These are phyloP conservation scores for Flaveria brownii DNA, from an alignment of 129 eudicot genomes.

Conservation along the genomic window DNA sequence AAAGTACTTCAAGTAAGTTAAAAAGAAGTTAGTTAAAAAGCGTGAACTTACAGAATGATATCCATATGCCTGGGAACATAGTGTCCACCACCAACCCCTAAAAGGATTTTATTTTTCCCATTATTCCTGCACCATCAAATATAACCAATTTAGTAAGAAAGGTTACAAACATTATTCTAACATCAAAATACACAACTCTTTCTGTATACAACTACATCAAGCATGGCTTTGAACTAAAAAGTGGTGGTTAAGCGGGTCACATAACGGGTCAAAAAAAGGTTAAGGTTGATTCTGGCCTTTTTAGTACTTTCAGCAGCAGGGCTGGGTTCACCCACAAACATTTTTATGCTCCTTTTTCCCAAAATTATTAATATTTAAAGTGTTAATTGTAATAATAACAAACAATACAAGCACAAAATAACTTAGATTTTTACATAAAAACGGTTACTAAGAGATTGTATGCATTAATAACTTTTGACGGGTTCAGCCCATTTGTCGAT, in stretches of 20 bases:
- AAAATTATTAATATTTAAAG: not conserved
- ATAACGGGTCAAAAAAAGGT: not conserved
- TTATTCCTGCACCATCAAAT: constrained; percentile 48
- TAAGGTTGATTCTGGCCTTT: not conserved
- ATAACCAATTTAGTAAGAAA: constrained; percentile 16
- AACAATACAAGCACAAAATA: not conserved
- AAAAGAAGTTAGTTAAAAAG: not conserved
- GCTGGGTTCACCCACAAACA: not conserved
- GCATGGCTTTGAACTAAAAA: not conserved
- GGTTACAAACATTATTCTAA: constrained; percentile 1
- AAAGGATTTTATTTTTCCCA: constrained; percentile 69
- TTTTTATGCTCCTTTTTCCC: not conserved
- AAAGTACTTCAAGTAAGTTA: not conserved
- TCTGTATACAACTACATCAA: not conserved
- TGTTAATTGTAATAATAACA: not conserved
- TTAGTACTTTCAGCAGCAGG: not conserved
- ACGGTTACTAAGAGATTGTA: not conserved
- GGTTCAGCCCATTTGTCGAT: not conserved
- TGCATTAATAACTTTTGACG: not conserved
- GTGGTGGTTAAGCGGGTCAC: not conserved
- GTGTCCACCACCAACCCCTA: constrained; percentile 97
- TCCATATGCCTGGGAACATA: constrained; percentile 98
- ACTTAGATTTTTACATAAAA: not conserved
- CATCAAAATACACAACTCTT: not conserved
- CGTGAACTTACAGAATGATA: constrained; percentile 61